Evolutionary conservation across 2,329 filamentous ascomycete genomes (phyloP).

Genomic region (Sclerotinia borealis): DNA sequence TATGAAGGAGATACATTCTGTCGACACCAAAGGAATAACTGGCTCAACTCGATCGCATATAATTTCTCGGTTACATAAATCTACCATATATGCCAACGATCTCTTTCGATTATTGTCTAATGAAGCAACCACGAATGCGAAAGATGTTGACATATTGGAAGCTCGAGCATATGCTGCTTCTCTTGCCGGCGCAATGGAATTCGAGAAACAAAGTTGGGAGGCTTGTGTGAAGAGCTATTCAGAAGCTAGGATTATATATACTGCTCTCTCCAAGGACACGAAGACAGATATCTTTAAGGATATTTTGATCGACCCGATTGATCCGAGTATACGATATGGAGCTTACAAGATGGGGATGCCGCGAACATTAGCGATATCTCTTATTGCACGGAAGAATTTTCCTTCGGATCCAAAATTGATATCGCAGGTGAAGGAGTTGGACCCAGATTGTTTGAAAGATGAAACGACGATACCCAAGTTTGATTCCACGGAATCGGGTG

Average conservation of each 20-base stretch:
- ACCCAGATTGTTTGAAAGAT: conserved; percentile 61
- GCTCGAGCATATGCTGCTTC: conserved; percentile 76
- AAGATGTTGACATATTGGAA: conserved; percentile 69
- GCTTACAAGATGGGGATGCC: conserved; percentile 88
- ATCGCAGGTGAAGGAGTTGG: conserved; percentile 61
- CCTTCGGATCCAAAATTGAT: conserved; percentile 60
- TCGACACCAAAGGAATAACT: conserved; percentile 72
- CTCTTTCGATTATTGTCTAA: conserved; percentile 63
- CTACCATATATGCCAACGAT: conserved; percentile 60
- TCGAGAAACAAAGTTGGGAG: conserved; percentile 87
- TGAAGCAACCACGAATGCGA: conserved; percentile 56
- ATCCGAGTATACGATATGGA: conserved; percentile 89
- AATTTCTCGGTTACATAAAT: conserved; percentile 79
- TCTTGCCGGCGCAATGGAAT: conserved; percentile 68
- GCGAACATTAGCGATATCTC: conserved; percentile 72
- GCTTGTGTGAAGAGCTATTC: conserved; percentile 70
- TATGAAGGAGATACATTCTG: conserved; percentile 77
- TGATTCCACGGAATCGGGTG: conserved; percentile 44
- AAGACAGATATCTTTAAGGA: conserved; percentile 81
- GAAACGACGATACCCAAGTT: conserved; percentile 43
- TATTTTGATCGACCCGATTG: conserved; percentile 75
- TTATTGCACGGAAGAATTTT: conserved; percentile 75
- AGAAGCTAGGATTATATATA: conserved; percentile 75
- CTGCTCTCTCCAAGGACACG: conserved; percentile 58
- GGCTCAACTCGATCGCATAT: conserved; percentile 82